phyloP scores from a whole-genome alignment of 2,329 filamentous ascomycete species.

The Fusarium udum region DNA sequence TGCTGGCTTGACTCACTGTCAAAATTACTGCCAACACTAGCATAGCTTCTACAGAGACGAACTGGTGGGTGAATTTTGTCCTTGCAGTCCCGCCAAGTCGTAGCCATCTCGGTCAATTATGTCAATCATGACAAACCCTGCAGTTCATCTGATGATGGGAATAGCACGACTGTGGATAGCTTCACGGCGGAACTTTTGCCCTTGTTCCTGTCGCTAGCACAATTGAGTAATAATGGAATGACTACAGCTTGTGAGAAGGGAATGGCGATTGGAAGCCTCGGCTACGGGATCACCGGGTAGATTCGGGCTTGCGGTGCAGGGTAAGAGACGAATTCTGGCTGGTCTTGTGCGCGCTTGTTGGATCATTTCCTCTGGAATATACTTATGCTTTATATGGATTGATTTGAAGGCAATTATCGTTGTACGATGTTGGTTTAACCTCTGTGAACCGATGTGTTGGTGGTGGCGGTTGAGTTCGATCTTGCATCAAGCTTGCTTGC shows the following conservation, averaged over 20 bases:
- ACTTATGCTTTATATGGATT: too few relatives aligned
- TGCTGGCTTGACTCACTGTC: background rate
- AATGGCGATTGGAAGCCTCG: background rate
- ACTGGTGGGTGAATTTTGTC: background rate
- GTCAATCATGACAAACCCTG: background rate
- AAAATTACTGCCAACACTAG: background rate
- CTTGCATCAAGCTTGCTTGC: accelerated
- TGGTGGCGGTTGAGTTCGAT: background rate
- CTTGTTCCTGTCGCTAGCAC: background rate
- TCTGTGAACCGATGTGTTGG: accelerated
- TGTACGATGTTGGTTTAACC: background rate
- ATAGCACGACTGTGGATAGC: slow-evolving; percentile 4
- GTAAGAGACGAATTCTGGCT: background rate
- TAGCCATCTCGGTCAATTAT: slow-evolving; percentile 23
- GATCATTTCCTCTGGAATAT: background rate
- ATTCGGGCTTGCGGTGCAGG: slow-evolving; percentile 1
- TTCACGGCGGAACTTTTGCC: slow-evolving; percentile 1
- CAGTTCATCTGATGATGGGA: background rate
- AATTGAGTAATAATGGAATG: slow-evolving; percentile 12
- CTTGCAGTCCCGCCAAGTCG: background rate
- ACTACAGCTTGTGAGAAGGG: background rate
- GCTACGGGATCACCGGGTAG: slow-evolving; percentile 3
- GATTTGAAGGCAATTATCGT: accelerated
- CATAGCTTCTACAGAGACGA: accelerated
- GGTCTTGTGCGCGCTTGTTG: background rate